Percentiles rank a stretch among this genome's conserved stretches.
Conservation (phyloP, 2,329 filamentous ascomycete genomes). For the Botrytis porri region DNA sequence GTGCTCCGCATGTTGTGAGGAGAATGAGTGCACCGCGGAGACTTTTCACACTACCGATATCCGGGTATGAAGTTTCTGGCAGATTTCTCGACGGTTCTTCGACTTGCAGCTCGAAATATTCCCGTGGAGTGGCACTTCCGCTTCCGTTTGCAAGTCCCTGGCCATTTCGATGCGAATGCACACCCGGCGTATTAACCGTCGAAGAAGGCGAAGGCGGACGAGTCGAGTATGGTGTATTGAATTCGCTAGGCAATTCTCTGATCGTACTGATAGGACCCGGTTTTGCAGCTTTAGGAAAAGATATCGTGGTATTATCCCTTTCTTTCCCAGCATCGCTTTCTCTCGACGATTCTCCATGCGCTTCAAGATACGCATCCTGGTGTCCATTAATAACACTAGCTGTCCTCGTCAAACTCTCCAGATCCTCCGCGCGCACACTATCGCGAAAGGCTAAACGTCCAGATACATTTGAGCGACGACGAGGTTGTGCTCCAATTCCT, state of each 20-base stretch:
- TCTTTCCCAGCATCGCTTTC: background rate
- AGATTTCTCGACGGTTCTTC: background rate
- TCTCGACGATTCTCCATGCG: background rate
- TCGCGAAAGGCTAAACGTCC: conserved; percentile 12
- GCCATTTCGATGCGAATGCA: background rate
- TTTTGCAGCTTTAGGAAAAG: conserved; percentile 15
- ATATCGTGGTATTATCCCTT: conserved; percentile 1
- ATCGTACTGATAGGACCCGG: conserved; percentile 19
- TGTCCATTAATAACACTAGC: conserved; percentile 11
- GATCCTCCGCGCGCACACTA: conserved; percentile 12
- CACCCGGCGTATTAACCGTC: background rate
- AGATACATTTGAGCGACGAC: conserved; percentile 17
- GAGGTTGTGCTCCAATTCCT: background rate
- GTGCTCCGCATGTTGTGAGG: conserved; percentile 43
- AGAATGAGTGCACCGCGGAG: conserved; percentile 42
- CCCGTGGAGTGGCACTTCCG: background rate
- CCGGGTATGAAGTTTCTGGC: conserved; percentile 9
- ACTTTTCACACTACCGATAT: conserved; percentile 38
- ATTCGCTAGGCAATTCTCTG: conserved; percentile 19
- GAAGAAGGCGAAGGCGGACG: conserved; percentile 21
- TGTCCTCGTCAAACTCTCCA: conserved; percentile 7
- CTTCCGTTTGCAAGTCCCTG: background rate
- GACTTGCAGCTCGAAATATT: conserved; percentile 11
- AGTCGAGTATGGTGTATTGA: conserved; percentile 21
- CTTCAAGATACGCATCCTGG: conserved; percentile 5